Percentiles rank a stretch among this genome's conserved stretches.
Conservation (phyloP, 2,329 filamentous ascomycete species). For the Neofusicoccum parvum region DNA sequence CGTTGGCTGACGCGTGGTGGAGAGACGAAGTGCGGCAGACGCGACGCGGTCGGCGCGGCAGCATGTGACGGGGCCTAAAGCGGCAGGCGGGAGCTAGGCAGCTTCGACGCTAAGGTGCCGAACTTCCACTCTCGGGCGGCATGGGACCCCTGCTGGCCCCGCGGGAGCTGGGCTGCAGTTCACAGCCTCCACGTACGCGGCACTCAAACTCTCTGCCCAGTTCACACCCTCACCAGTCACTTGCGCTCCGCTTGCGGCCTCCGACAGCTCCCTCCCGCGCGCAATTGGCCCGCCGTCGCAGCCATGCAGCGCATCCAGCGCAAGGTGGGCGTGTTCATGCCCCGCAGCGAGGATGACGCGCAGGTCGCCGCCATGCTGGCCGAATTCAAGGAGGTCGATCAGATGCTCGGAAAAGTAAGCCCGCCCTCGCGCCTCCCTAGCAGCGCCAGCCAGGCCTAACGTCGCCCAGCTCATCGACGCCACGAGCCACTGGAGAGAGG, state of each 20-base stretch:
- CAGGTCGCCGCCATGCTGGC: conserved; percentile 73
- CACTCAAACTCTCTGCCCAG: neutral
- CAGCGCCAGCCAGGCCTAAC: conserved; percentile 10
- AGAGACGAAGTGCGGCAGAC: conserved; percentile 6
- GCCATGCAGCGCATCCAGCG: conserved; percentile 73
- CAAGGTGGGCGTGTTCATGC: conserved; percentile 72
- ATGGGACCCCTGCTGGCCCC: conserved; percentile 12
- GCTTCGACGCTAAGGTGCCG: conserved; percentile 9
- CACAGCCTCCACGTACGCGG: conserved; percentile 14
- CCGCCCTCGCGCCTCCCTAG: conserved; percentile 14
- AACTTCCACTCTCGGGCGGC: conserved; percentile 1
- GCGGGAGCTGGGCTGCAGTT: conserved; percentile 13
- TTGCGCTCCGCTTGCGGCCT: neutral
- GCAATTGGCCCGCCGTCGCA: conserved; percentile 20
- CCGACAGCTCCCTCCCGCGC: neutral
- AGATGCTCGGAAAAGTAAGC: conserved; percentile 68
- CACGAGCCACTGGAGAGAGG: conserved; percentile 74
- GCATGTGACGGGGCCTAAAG: neutral
- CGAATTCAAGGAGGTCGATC: conserved; percentile 80
- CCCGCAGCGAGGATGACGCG: conserved; percentile 72
- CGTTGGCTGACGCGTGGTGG: conserved; percentile 23
- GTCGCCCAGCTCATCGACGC: conserved; percentile 69
- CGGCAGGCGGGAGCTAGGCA: neutral
- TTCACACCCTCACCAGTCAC: neutral
- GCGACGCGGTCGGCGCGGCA: conserved; percentile 1